These are phyloP conservation scores for Aspergillus fumigatus DNA, from an alignment of 2,329 filamentous ascomycete genomes.

Conservation along the genomic window DNA sequence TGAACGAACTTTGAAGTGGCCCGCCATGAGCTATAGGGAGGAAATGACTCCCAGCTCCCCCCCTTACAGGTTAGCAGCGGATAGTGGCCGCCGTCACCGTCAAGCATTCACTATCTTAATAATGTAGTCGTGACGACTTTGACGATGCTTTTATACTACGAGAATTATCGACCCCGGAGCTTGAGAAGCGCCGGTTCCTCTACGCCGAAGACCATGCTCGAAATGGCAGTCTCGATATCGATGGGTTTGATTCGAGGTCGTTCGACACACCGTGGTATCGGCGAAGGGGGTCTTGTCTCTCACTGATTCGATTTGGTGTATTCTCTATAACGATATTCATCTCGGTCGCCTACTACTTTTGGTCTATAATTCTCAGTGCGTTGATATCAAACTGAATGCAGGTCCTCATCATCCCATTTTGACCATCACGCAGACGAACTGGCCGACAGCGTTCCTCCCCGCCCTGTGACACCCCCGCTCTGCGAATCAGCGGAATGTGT, in stretches of 20 bases:
- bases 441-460: conserved; percentile 10
- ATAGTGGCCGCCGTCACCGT: background rate
- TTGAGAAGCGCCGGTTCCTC: conserved; percentile 6
- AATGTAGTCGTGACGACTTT: background rate
- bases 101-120: background rate
- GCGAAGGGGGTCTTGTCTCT: conserved; percentile 2
- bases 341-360: conserved; percentile 8
- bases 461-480: conserved; percentile 23
- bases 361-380: conserved; percentile 7
- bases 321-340: conserved; percentile 5
- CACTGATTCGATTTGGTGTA: conserved; percentile 3
- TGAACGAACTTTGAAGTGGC: background rate
- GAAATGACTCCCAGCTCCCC: conserved; percentile 5
- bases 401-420: background rate
- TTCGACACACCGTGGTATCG: background rate
- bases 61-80: conserved; percentile 6
- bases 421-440: conserved; percentile 6
- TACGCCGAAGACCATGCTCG: background rate
- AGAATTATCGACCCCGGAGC: background rate
- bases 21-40: conserved; percentile 4
- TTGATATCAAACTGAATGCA: background rate
- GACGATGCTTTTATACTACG: conserved; percentile 7
- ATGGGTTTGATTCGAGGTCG: background rate
- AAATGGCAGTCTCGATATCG: background rate
- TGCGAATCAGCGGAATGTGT: conserved; percentile 60